Evolutionary conservation across 2,329 filamentous ascomycete genomes (phyloP).

Genomic region (Colletotrichum shisoi): DNA sequence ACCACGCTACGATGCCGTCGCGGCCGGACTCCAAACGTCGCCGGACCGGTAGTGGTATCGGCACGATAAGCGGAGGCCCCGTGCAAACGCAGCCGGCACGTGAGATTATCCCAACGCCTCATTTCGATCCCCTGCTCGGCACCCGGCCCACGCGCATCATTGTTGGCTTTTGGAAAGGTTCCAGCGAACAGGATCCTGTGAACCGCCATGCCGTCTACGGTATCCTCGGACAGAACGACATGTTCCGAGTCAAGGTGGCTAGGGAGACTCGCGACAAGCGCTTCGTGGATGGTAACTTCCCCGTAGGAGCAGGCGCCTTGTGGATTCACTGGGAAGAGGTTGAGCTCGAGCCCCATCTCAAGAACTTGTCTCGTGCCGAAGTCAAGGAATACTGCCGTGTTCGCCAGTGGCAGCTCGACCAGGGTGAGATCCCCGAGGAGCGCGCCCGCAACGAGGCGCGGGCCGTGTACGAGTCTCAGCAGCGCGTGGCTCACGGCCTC

Average conservation of each 20-base stretch:
- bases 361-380: conserved; percentile 60
- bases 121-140: conserved; percentile 57
- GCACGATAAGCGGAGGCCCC: conserved; percentile 46
- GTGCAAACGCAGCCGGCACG: conserved; percentile 34
- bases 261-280: conserved; percentile 68
- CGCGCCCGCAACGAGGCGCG: conserved; percentile 59
- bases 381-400: conserved; percentile 71
- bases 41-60: conserved; percentile 52
- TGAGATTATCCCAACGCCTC: conserved; percentile 11
- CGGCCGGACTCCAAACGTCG: conserved; percentile 58
- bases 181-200: conserved; percentile 54
- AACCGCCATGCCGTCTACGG: conserved; percentile 70
- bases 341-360: conserved; percentile 64
- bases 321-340: conserved; percentile 72
- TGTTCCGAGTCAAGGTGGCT: conserved; percentile 70
- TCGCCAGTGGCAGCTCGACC: conserved; percentile 65
- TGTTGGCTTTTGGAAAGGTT: conserved; percentile 67
- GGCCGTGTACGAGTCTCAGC: conserved; percentile 61
- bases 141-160: conserved; percentile 66
- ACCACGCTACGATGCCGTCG: conserved; percentile 48
- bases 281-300: conserved; percentile 67
- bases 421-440: conserved; percentile 59
- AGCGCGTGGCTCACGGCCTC: conserved; percentile 50
- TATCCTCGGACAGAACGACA: conserved; percentile 68
- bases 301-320: conserved; percentile 64